Evolutionary conservation across 176 grass and related monocot species (phyloP), one percentile per base, ranked within the genome.

Genomic region (Eleusine coracana): DNA sequence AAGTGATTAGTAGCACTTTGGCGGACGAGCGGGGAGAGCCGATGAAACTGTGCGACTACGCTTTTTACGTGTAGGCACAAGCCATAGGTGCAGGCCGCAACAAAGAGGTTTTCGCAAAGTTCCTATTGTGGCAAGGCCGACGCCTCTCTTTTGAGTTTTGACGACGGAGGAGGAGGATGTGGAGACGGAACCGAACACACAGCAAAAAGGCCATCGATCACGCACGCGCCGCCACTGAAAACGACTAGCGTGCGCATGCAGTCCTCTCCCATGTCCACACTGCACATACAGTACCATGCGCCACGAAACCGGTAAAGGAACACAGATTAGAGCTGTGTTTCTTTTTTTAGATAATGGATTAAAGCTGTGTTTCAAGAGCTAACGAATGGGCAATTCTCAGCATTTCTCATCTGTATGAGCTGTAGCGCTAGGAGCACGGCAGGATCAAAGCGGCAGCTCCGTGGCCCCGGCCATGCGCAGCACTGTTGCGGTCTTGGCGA

Each of bases 221-320:
- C 77, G 84, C 84, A 86, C 70, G 84, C 84, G 85, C 77, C 73
- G 73, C 86, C 77, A 48, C 84, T 81, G 61, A 21, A 40, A 31
- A 80, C n/a, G 48, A 12, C 48, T 10, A 41, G 45, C 48, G 3
- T 20, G 71, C 65, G 37, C 44, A 28, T 36, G n/a, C 70, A 13
- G 18, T 9, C 36, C 42, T 16, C 12, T 20, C 6, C 21, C 6
- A n/a, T 54, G 17, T 50, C 51, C 55, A n/a, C 7, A n/a, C 18
- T 17, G 15, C 16, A 18, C 51, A 18, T 50, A 52, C 50, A 52
- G 15, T 56, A 6, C 17, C 58, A 10, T 25, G 58, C 58, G 58
- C 21, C 10, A 60, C 58, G 58, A 7, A 60, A 60, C n/a, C 20
- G 6, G 41, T 44, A 54, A 2, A 49, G 10, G 1, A 49, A 13